Evolutionary conservation across 1,139 yeast genomes (phyloP), one percentile per base, ranked within the genome.

Genomic region (Tardiomyces digboiensis): DNA sequence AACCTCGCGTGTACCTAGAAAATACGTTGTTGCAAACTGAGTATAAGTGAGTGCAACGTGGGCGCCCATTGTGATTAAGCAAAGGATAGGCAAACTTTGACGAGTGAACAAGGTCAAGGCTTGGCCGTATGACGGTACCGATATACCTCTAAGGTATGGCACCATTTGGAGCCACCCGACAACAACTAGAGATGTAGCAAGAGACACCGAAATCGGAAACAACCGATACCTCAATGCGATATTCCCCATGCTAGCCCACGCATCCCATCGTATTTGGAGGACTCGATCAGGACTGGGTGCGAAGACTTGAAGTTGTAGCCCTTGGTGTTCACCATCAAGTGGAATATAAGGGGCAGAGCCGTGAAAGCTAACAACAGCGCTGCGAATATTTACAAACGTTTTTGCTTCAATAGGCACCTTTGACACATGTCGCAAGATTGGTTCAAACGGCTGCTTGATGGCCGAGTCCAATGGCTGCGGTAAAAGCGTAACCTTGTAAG

Each of bases 301-400:
- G 4, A 21, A 20, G 2, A 66, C 49, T 49, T 65, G 65, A 7
- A 68, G 43, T 36, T 61, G 62, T 21, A 69, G 51, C 20, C 59
- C 56, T 38, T 41, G 36, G 21, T 39, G n/a, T 20, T 54, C 21
- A 44, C 41, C 42, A n/a, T 49, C 42, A 49, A 74, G 74, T 1
- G 95, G 93, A 13, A 83, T 74, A 56, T 69, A 88, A 0, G 97
- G 96, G 0, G 93, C 80, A 19, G 78, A 71, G 3, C 87, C 85
- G 59, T 85, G 94, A 62, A 81, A 71, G 5, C 72, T 66, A 8
- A 26, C 10, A 26, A 26, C 10, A 8, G 33, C 33, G 16, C 14
- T 26, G 33, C 14, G 12, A 8, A 26, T 16, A 8, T 26, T 26
- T 5, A 26, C 33, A 26, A 26, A 26, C 10, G 33, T 26, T 16